Base-by-base conservation (phyloP, 202 grass and related monocot species). In the Schoenoplectus triqueter region DNA sequence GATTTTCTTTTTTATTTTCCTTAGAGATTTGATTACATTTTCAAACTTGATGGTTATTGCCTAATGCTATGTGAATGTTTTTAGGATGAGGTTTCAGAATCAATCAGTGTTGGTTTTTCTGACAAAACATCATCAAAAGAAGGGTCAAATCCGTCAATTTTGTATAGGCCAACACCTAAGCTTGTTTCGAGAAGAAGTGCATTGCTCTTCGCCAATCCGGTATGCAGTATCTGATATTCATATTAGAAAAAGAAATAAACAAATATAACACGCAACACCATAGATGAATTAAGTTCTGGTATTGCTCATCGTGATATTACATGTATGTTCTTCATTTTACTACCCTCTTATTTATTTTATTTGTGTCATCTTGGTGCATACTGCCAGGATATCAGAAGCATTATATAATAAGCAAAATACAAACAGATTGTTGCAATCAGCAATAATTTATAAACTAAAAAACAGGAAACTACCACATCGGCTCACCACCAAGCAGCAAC, bases 141-240 rank as follows among this genome's bases (percentile, higher is more conserved):
- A 69, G 86, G 73, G 2, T 69, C 68, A 8, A 87, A 68, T 56
- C 14, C 40, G 13, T 51, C 80, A 14, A 87, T 87, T 82, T 61
- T 87, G 64, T 87, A 83, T 82, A 87, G 81, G 49, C 86, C 86
- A 47, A 83, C 57, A 5, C 57, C 86, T 2, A 87, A 82, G 68
- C 66, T 82, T 19, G 51, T 82, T 54, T 49, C 86, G 48, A 83
- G 73, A 66, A 87, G 59, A 66, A 67, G 39, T 64, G 46, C 47
- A 10, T 66, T 57, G 4, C 60, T 66, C 68, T 87, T 83, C 19
- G 20, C 47, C 45, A 87, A 87, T 83, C 67, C 55, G 86, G 86
- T 87, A 78, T 10, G 51, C 13, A 17, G 54, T 60, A 78, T 10
- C 52, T 21, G 70, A 20, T 52, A 74, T 31, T 74, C 49, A 31